Base-by-base conservation (phyloP, 1,284 basidiomycete species). In the Ustilago tritici region DNA sequence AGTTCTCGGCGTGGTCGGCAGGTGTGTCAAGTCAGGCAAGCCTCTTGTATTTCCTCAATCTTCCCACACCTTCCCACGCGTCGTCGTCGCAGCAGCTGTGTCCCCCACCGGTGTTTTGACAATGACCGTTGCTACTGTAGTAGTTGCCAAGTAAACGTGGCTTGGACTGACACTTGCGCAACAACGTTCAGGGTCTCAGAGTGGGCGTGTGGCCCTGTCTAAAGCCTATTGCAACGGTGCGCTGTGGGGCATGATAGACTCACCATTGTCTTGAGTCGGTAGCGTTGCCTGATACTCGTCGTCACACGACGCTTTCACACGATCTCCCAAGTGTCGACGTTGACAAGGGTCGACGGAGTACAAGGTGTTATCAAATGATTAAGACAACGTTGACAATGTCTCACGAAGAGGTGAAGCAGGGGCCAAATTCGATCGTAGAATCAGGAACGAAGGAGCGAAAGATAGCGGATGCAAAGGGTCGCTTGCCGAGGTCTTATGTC, bases 401-500 rank as follows among this genome's bases (percentile, higher is more conserved):
- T 3, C 43, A 15, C 6, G 43, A 23, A 19, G n/a, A 43, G 40
- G 7, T 46, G 43, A 46, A 19, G 11, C 14, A 12, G 40, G 40
- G 43, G 43, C n/a, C 43, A 46, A 7, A 19, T 19, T 46, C 31
- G 12, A 14, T 28, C 10, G 7, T 32, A 50, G 49, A 50, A 12
- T 17, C 49, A 50, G 49, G 49, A 50, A 50, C 49, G 28, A 50
- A n/a, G 9, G 34, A 50, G 31, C 28, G 28, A 50, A 50, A 50
- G 49, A 50, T 50, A 50, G 31, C 31, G 49, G 28, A 50, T 34
- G 41, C 41, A 46, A 15, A 32, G 19, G 28, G 12, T 35, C 41
- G 35, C 40, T 57, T 57, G 56, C 56, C 56, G 56, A 57, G 41
- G 11, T 56, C 19, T 56, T 11, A 31, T 56, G 54, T 35, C 23